Evolutionary conservation across 805 yeast genomes (phyloP).

Genomic region (Metschnikowia rubicola): DNA sequence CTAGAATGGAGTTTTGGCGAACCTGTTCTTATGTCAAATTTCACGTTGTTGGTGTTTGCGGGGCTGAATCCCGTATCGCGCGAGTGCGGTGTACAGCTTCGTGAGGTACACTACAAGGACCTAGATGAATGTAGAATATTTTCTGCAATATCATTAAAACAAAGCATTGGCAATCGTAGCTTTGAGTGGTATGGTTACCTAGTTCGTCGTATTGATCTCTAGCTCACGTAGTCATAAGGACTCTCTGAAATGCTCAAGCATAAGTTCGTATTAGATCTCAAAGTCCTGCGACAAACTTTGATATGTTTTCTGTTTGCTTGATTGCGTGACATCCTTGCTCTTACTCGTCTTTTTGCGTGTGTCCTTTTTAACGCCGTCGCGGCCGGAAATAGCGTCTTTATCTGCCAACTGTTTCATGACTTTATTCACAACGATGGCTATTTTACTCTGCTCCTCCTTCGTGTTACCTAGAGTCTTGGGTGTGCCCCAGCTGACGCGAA

Average conservation of each 20-base stretch:
- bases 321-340: neutral
- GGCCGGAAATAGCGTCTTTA: conserved; percentile 24
- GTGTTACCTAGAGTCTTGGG: conserved; percentile 40
- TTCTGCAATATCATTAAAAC: too few relatives aligned
- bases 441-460: conserved; percentile 44
- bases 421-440: conserved; percentile 48
- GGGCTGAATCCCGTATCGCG: too few relatives aligned
- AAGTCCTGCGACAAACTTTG: conserved; percentile 13
- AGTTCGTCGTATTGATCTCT: too few relatives aligned
- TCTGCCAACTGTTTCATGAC: conserved; percentile 53
- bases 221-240: too few relatives aligned
- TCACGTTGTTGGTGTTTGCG: too few relatives aligned
- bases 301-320: conserved; percentile 3
- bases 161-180: too few relatives aligned
- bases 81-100: too few relatives aligned
- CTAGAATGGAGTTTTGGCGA: neutral
- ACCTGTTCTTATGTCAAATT: neutral
- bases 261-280: conserved; percentile 3
- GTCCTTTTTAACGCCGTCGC: neutral
- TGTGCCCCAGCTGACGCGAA: conserved; percentile 56
- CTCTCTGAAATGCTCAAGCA: too few relatives aligned
- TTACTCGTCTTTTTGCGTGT: neutral
- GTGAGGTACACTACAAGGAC: too few relatives aligned
- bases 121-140: too few relatives aligned
- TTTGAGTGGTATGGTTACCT: too few relatives aligned